A percentile compares a stretch with the other conserved stretches of the same genome.
phyloP scores from a whole-genome alignment of 202 grass and related monocot genomes.

The Zoysia matrella region DNA sequence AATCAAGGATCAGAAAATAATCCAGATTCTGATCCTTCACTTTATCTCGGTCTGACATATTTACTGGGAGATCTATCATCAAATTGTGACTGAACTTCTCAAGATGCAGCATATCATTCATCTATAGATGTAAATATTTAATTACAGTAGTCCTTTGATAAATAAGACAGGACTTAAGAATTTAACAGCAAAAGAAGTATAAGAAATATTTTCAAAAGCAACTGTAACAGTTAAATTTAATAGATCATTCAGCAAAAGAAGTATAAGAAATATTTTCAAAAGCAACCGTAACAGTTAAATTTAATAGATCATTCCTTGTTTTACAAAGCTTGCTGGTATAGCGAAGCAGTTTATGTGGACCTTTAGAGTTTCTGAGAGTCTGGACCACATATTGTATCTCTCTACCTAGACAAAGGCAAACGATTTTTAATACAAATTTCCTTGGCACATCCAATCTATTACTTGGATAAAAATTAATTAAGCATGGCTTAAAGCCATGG shows the following conservation, averaged over 20 bases:
- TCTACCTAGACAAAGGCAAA: not conserved
- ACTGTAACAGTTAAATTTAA: no score
- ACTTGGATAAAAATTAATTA: not conserved
- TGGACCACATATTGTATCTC: not conserved
- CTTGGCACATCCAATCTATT: not conserved
- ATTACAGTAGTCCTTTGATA: conserved; percentile 27
- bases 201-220: not conserved
- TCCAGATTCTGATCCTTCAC: conserved; percentile 71
- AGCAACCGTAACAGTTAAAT: not conserved
- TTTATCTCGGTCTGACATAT: conserved; percentile 49
- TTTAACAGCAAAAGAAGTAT: not conserved
- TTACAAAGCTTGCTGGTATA: not conserved
- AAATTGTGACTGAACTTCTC: conserved; percentile 88
- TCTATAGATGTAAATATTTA: conserved; percentile 53
- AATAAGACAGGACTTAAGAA: conserved; percentile 20
- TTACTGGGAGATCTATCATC: conserved; percentile 64
- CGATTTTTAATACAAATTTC: not conserved
- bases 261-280: not conserved
- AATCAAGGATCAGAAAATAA: conserved; percentile 87
- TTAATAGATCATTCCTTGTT: conserved; percentile 13
- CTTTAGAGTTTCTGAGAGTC: not conserved
- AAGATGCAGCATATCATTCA: conserved; percentile 71
- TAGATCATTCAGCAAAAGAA: not conserved
- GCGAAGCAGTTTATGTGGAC: not conserved
- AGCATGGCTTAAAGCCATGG: not conserved